Conservation (phyloP, 441 rosid genomes). For the Populus hybrid region DNA sequence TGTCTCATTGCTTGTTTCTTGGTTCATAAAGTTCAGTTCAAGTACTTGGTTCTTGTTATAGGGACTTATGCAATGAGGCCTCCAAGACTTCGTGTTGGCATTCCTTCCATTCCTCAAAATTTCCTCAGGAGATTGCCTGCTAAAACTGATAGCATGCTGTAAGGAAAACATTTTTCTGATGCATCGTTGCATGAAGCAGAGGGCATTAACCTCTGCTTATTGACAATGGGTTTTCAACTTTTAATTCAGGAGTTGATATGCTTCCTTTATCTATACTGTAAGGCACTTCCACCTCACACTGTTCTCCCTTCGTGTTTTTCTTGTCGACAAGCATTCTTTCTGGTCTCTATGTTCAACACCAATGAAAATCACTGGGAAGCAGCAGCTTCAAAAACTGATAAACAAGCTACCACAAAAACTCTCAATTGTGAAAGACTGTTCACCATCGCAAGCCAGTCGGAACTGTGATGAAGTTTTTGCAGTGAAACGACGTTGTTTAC, state of each 20-base stretch:
- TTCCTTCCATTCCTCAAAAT: slow-evolving; percentile 45
- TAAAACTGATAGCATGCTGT: slow-evolving; percentile 54
- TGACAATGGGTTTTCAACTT: too few species aligned
- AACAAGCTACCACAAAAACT: too few species aligned
- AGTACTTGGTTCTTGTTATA: slow-evolving; percentile 28
- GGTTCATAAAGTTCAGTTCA: slow-evolving; percentile 34
- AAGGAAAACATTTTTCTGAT: background rate
- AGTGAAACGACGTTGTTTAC: background rate
- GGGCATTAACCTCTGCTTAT: too few species aligned
- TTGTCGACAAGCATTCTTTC: background rate
- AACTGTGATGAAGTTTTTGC: background rate
- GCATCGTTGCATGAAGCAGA: background rate
- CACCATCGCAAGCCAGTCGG: background rate
- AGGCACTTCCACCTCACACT: too few species aligned
- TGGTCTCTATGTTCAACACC: too few species aligned
- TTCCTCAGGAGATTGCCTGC: slow-evolving; percentile 63
- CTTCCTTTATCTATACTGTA: too few species aligned
- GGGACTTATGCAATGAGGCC: slow-evolving; percentile 51
- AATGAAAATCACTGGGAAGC: background rate
- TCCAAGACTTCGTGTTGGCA: slow-evolving; percentile 46
- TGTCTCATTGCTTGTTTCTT: slow-evolving; percentile 41
- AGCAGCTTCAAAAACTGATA: too few species aligned
- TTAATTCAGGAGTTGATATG: too few species aligned
- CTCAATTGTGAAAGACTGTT: too few species aligned
- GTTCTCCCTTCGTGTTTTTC: background rate